Evolutionary conservation across 2,329 filamentous ascomycete species (phyloP), one percentile per base, ranked within the genome.

Genomic region (Curvularia spicifera): DNA sequence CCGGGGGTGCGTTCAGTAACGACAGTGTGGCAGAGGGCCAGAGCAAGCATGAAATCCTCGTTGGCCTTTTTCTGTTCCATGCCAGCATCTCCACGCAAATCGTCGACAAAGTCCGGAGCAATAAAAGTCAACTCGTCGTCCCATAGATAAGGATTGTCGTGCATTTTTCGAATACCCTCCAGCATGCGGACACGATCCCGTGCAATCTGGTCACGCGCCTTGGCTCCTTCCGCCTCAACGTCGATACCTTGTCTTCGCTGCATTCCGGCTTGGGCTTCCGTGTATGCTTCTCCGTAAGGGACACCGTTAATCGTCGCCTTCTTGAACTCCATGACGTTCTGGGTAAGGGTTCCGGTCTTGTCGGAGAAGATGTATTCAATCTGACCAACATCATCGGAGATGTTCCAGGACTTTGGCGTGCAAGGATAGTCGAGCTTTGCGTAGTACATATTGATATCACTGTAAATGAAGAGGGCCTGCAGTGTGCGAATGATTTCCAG

Each of bases 311-410:
- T 89, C 0, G 93, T 96, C 54, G 90, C 93, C 78, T 99, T 99
- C 78, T 98, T 99, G 85, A 98, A 99, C 76, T 99, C 96, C 95
- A 96, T 96, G 52, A 96, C 90, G 74, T 96, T 96, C 71, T 96
- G 91, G 0, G 91, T 96, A 64, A 96, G 80, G 2, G 91, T 96
- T 57, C 91, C 91, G 0, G 91, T 96, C 79, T 96, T 96, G 82
- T 96, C 91, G 0, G 91, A 97, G 78, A 99, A 99, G 66, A 99
- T 97, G 81, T 98, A 99, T 78, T 98, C 95, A 62, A 99, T 97
- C 78, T 99, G 95, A 12, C 95, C 95, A 46, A 99, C 84, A 70
- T 99, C 96, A 73, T 99, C 95, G 0, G 94, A 98, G 50, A 99
- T 98, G 74, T 98, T 99, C 95, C 95, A 99, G 0, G 93, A 93